Conservation (phyloP, 768 basidiomycete genomes). For the Mycena polygramma region DNA sequence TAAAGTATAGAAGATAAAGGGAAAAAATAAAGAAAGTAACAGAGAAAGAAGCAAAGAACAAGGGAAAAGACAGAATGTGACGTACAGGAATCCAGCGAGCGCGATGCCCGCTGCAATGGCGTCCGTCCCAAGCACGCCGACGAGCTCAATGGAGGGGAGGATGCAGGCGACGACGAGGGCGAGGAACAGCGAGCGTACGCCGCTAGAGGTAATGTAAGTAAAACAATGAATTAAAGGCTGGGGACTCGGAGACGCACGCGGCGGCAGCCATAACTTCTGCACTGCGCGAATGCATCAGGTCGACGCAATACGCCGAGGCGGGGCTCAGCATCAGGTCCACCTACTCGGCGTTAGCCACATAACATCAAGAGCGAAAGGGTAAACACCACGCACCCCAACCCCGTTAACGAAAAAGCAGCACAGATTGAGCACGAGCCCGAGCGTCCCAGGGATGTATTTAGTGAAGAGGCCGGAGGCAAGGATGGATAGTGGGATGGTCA, state of each 20-base stretch:
- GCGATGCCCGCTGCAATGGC: conserved; percentile 58
- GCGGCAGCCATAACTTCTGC: conserved; percentile 74
- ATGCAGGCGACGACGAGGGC: conserved; percentile 59
- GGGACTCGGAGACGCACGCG: conserved; percentile 59
- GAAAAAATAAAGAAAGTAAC: background rate
- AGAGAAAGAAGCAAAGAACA: background rate
- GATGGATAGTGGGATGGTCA: conserved; percentile 58
- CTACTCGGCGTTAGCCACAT: conserved; percentile 44
- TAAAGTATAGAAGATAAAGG: too few species aligned
- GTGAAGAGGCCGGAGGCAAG: conserved; percentile 52
- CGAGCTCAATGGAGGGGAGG: conserved; percentile 65
- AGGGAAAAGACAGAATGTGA: conserved; percentile 1
- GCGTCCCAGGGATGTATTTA: conserved; percentile 4
- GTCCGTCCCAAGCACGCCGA: conserved; percentile 67
- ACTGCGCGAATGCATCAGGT: conserved; percentile 70
- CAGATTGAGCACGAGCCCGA: conserved; percentile 25
- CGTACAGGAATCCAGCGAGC: conserved; percentile 68
- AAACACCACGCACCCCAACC: conserved; percentile 62
- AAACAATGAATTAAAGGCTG: background rate
- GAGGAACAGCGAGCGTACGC: conserved; percentile 60
- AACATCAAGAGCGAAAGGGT: background rate
- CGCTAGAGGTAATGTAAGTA: conserved; percentile 47
- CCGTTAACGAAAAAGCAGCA: conserved; percentile 68
- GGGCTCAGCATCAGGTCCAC: conserved; percentile 70
- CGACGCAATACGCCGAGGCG: conserved; percentile 68